Base-by-base conservation (phyloP, 2,329 filamentous ascomycete species). In the Colletotrichum sp. region DNA sequence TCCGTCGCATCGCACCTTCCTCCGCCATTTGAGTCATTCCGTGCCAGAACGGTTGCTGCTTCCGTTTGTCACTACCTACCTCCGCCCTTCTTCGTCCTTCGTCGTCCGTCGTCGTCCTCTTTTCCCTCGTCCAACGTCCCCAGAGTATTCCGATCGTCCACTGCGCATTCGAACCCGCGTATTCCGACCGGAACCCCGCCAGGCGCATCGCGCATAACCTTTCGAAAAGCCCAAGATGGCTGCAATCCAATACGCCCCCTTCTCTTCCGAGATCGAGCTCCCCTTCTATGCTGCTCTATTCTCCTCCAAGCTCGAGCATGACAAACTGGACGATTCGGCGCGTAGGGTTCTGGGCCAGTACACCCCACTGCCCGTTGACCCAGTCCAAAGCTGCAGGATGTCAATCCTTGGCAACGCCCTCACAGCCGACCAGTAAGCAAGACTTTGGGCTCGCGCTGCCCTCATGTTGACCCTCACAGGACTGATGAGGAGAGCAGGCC, bases 261-360 rank as follows among this genome's bases (percentile, higher is more conserved):
- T 98, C 88, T 92, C 93, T 55, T 98, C 96, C 64, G 95, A 98
- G 86, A 96, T 98, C 82, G 97, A 99, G 83, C 90, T 98, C 58
- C 95, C 96, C 59, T 99, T 99, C 85, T 99, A 98, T 83, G 94
- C 95, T 61, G 93, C 95, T 7, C 91, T 99, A n/a, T 97, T 97
- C 75, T 92, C 94, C 7, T 94, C 94, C 78, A 99, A 99, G 86
- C 95, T 99, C 83, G 96, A 98, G 84, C 94, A 98, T 90, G 97
- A 98, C 87, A 98, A 96, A 86, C 94, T 99, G 67, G 95, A 98
- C 86, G 96, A 98, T 84, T 98, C 96, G 12, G 94, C 96, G 28
- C 94, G 96, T 59, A 93, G 94, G 75, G 90, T 98, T 4, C 89
- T 98, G 34, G 97, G 97, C 5, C 86, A 98, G 58, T 99, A 99